Conservation (phyloP, 768 basidiomycete genomes). For the Termitomyces sp. region DNA sequence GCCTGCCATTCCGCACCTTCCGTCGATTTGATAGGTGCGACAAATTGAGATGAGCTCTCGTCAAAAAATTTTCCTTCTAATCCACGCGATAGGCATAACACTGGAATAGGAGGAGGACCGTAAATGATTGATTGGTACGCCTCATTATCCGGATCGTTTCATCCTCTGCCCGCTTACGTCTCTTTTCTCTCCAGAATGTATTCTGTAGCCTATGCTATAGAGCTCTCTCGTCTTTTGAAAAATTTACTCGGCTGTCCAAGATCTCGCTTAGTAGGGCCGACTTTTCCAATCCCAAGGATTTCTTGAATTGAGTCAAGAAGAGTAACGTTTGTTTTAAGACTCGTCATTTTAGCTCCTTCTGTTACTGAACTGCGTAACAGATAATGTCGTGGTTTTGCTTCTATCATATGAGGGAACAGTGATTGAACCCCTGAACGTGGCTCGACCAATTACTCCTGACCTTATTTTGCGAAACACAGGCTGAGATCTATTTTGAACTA, state of each 20-base stretch:
- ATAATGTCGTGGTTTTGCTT: not conserved
- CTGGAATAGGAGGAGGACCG: not conserved
- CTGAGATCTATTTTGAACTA: not conserved
- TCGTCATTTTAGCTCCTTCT: not conserved
- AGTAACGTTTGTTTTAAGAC: not conserved
- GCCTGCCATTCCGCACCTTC: not conserved
- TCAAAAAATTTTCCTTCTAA: not conserved
- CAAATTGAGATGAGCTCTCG: not conserved
- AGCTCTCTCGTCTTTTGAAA: not conserved
- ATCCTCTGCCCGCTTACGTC: not conserved
- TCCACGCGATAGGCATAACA: not conserved
- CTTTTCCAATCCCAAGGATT: not conserved
- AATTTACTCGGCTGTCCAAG: not conserved
- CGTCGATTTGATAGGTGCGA: not conserved
- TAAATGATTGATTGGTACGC: constrained; percentile 1
- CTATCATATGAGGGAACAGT: not conserved
- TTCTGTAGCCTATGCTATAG: not conserved
- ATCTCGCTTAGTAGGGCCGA: not conserved
- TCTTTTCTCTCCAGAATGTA: not conserved
- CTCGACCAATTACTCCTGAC: too few relatives aligned
- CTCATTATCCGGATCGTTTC: not conserved
- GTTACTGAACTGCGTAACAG: not conserved
- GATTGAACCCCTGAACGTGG: not conserved
- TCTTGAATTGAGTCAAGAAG: not conserved
- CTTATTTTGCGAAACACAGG: not conserved